These are phyloP conservation scores for Rhododendron henanense DNA, from an alignment of 148 eudicot species.

Conservation along the genomic window DNA sequence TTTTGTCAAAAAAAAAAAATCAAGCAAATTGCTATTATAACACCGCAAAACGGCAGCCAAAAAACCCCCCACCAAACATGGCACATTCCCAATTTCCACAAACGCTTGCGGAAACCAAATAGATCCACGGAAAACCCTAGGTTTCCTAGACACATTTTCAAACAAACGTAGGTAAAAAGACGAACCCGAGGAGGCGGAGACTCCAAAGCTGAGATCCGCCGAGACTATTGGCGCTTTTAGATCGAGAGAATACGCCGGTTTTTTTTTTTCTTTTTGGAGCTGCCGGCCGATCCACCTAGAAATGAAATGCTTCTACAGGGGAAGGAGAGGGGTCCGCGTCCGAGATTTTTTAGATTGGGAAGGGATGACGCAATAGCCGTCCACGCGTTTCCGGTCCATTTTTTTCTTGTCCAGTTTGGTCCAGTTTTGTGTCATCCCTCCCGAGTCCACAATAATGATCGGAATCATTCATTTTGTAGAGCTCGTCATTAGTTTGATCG, in stretches of 20 bases:
- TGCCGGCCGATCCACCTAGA: neutral
- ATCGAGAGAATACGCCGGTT: neutral
- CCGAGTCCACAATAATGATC: no score
- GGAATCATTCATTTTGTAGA: no score
- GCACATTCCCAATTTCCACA: neutral
- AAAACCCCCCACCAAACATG: neutral
- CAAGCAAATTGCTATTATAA: neutral
- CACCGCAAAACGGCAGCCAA: neutral
- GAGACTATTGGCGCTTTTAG: neutral
- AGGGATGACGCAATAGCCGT: neutral
- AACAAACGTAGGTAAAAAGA: neutral
- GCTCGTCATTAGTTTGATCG: no score
- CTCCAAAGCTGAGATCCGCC: neutral
- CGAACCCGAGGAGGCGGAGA: neutral
- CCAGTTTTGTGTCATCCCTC: no score
- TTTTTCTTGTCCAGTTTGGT: no score
- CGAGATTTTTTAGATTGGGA: neutral
- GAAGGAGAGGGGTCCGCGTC: no score
- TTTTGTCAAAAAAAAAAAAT: neutral
- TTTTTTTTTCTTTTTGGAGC: neutral
- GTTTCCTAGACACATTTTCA: neutral
- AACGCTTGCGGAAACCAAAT: neutral
- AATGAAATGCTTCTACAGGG: neutral
- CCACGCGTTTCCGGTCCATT: no score
- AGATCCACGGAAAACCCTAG: conserved; percentile 8